These are phyloP conservation scores for Fusarium clavum DNA, from an alignment of 2,329 filamentous ascomycete species.

Conservation along the genomic window DNA sequence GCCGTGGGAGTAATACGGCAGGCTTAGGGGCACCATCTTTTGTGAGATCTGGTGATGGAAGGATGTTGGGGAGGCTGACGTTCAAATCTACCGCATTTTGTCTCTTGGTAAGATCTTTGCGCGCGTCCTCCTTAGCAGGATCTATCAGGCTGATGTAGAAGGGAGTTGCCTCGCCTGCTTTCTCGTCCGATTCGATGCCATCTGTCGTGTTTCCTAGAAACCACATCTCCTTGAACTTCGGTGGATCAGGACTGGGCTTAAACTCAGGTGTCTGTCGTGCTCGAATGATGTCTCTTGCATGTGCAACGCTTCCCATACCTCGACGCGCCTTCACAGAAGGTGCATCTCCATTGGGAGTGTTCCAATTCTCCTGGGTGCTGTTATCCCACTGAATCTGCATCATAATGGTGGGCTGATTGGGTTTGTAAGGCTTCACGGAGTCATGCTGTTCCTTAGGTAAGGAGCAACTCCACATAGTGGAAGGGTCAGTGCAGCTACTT, in stretches of 20 bases:
- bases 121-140: conserved; percentile 53
- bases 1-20: conserved; percentile 77
- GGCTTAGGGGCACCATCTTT: conserved; percentile 78
- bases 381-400: conserved; percentile 82
- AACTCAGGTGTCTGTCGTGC: conserved; percentile 49
- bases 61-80: conserved; percentile 53
- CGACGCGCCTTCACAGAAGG: conserved; percentile 47
- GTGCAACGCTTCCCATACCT: conserved; percentile 41
- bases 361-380: conserved; percentile 64
- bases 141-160: conserved; percentile 84
- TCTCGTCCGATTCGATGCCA: conserved; percentile 70
- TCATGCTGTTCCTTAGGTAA: conserved; percentile 82
- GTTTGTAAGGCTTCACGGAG: conserved; percentile 69
- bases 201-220: conserved; percentile 92
- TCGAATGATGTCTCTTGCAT: conserved; percentile 41
- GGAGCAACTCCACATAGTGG: conserved; percentile 86
- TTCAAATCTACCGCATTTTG: conserved; percentile 38
- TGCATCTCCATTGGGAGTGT: conserved; percentile 55
- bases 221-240: conserved; percentile 75
- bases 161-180: conserved; percentile 86
- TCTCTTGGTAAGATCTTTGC: conserved; percentile 43
- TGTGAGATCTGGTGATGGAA: conserved; percentile 73
- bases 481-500: conserved; percentile 76
- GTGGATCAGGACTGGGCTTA: conserved; percentile 66
- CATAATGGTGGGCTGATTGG: conserved; percentile 81